Conservation (phyloP, 805 yeast genomes). For the Saccharomyces kudriavzevii region DNA sequence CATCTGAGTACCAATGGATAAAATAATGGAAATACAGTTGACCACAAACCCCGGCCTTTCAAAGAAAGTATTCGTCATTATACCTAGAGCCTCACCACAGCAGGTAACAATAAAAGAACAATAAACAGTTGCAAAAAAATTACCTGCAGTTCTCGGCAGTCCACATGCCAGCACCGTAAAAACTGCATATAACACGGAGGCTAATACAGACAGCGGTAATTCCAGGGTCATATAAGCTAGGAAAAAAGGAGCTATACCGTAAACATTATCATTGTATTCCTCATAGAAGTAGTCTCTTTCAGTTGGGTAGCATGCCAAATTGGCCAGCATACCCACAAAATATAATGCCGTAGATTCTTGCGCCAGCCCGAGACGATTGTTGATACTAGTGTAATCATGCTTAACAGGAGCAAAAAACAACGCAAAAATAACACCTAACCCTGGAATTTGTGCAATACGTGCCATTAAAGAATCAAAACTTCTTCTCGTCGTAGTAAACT, state of each 20-base stretch:
- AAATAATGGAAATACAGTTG: constrained; percentile 55
- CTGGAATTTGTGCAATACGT: constrained; percentile 54
- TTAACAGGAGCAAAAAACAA: constrained; percentile 58
- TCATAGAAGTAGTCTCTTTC: constrained; percentile 72
- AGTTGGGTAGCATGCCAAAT: constrained; percentile 64
- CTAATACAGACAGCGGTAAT: constrained; percentile 26
- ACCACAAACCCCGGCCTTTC: constrained; percentile 74
- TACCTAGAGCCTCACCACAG: constrained; percentile 82
- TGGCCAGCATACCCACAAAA: constrained; percentile 73
- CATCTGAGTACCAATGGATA: constrained; percentile 72
- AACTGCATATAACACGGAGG: constrained; percentile 50
- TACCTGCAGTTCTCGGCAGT: constrained; percentile 54
- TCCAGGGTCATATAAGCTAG: constrained; percentile 28
- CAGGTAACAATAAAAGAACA: constrained; percentile 47
- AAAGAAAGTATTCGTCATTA: constrained; percentile 66
- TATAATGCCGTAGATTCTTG: constrained; percentile 69
- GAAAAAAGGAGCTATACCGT: constrained; percentile 58
- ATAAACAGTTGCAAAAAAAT: constrained; percentile 59
- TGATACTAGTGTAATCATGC: constrained; percentile 42
- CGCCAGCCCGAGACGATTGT: constrained; percentile 63
- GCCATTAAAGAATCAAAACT: constrained; percentile 55
- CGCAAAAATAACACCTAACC: constrained; percentile 57
- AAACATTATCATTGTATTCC: constrained; percentile 66
- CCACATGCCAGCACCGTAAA: constrained; percentile 67
- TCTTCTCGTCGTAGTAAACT: constrained; percentile 34